Conservation (phyloP, 495 filamentous ascomycete genomes). For the Lophium mytilinum region DNA sequence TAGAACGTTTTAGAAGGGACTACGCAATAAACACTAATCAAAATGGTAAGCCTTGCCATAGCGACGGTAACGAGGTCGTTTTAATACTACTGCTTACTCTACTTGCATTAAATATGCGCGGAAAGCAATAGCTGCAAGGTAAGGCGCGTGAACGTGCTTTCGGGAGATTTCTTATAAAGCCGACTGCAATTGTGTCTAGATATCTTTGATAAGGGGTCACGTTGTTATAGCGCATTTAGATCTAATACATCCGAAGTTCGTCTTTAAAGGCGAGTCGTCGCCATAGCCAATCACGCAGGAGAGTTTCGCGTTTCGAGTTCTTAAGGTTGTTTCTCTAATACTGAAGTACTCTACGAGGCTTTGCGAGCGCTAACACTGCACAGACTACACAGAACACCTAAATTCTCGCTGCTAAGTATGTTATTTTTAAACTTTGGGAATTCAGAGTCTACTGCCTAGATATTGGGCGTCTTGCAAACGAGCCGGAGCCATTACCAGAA, state of each 20-base stretch:
- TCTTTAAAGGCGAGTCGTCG: background rate
- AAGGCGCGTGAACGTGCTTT: too few species aligned
- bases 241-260: background rate
- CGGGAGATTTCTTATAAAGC: too few species aligned
- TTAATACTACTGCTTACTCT: too few species aligned
- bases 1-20: too few species aligned
- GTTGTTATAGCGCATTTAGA: background rate
- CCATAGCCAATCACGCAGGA: background rate
- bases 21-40: too few species aligned
- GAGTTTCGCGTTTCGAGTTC: background rate
- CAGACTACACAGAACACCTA: background rate
- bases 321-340: background rate
- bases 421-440: background rate
- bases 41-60: too few species aligned
- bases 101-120: too few species aligned
- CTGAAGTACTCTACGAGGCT: background rate
- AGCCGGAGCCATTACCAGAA: constrained; percentile 1
- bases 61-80: too few species aligned
- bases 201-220: too few species aligned
- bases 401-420: too few species aligned
- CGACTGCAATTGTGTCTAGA: too few species aligned
- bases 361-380: background rate
- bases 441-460: background rate
- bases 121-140: too few species aligned
- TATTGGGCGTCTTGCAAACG: constrained; percentile 7